Base-by-base conservation (phyloP, 306 rosid genomes). In the Trifolium repens region DNA sequence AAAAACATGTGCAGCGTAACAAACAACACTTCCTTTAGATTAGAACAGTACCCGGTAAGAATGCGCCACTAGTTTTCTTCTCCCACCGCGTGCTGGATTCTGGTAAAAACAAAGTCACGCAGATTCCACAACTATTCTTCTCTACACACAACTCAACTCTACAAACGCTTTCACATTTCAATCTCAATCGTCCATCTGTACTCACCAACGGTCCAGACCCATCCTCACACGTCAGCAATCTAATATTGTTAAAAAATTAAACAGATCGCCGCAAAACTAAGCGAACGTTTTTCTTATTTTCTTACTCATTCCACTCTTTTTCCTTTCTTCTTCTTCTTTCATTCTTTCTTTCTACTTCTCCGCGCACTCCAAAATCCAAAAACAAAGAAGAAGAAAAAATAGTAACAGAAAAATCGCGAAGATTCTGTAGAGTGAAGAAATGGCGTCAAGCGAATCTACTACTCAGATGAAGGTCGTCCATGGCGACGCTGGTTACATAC, bases 401-500 rank as follows among this genome's bases (percentile, higher is more conserved):
- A 50, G 10, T 1, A 6, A 16, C 37, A 19, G 34, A 13, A 19
- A 76, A 55, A 30, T 14, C 4, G 5, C 32, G 17, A 75, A 80
- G 72, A 54, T 50, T 60, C 58, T 5, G 4, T 0, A 27, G 53
- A 74, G 47, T 10, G 37, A 1, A 76, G 55, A 72, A 81, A 85
- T 85, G 88, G 78, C 78, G 65, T 79, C 86, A 17, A 79, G 12
- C 60, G 84, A 72, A 46, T 57, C 46, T 8, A 75, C 74, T 55
- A 50, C 79, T 32, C 74, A 72, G 46, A 4, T 72, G 86, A 90
- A 93, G 85, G 55, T 86, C 59, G 84, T 82, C 5, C 80, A 50
- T 46, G 98, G 96, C 47, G 68, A 81, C 5, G 82, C 76, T 10
- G 94, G 98, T 75, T 93, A 90, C 75, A 76, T 89, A 7, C 98